Evolutionary conservation across 768 basidiomycete genomes (phyloP).

Genomic region (Psilocybe tampanensis): DNA sequence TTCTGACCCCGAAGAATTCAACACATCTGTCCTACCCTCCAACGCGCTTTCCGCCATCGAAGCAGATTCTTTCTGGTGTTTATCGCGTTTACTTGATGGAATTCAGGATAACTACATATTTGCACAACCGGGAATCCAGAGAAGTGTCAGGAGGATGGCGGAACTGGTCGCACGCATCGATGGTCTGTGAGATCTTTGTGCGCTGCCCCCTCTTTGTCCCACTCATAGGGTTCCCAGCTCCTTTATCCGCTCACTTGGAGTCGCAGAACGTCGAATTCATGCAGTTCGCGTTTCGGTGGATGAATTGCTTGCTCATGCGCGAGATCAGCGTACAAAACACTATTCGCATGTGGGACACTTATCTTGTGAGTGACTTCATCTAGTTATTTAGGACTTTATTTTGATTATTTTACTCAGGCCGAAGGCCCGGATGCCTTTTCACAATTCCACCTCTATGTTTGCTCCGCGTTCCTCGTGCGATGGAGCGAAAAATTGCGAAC

Average conservation of each 20-base stretch:
- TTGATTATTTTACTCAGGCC: constrained; percentile 56
- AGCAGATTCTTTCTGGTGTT: constrained; percentile 98
- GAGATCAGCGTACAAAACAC: constrained; percentile 97
- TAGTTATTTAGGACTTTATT: not conserved
- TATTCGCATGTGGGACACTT: constrained; percentile 99
- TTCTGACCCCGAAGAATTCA: constrained; percentile 87
- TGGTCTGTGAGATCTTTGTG: constrained; percentile 43
- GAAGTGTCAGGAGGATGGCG: constrained; percentile 92
- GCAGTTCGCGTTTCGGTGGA: constrained; percentile 99
- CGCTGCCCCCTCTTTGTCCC: not conserved
- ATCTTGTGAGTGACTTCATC: constrained; percentile 66
- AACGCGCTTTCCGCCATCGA: constrained; percentile 83
- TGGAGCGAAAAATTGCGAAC: constrained; percentile 93
- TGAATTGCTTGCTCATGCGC: constrained; percentile 98
- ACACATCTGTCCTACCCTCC: constrained; percentile 74
- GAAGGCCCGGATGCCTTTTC: constrained; percentile 98
- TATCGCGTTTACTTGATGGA: constrained; percentile 92
- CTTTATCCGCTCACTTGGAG: constrained; percentile 84
- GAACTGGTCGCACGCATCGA: constrained; percentile 92
- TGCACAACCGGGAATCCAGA: constrained; percentile 94
- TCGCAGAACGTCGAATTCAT: constrained; percentile 97
- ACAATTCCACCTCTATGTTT: constrained; percentile 98
- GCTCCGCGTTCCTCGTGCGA: constrained; percentile 93
- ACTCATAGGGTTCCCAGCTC: constrained; percentile 50
- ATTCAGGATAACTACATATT: constrained; percentile 99